These are phyloP conservation scores for Chaetomium fimeti DNA, from an alignment of 495 filamentous ascomycete genomes.

Conservation along the genomic window DNA sequence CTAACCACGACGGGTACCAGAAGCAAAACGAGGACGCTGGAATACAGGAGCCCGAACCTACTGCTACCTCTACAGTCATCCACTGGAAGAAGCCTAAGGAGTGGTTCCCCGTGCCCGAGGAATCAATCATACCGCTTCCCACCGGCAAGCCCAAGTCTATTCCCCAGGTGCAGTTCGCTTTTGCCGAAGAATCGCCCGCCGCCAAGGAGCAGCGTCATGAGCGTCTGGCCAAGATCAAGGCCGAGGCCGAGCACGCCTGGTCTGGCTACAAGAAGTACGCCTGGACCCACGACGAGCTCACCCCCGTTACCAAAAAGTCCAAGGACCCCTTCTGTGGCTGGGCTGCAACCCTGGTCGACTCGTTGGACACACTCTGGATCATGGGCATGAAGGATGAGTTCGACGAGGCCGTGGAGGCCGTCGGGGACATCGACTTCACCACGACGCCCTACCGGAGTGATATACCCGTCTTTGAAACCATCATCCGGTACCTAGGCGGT, in stretches of 20 bases:
- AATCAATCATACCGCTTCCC: conserved; percentile 72
- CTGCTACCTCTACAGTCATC: conserved; percentile 33
- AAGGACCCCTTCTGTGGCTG: conserved; percentile 86
- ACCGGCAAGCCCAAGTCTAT: conserved; percentile 65
- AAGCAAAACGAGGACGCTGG: conserved; percentile 17
- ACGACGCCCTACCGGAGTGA: conserved; percentile 57
- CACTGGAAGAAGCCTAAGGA: conserved; percentile 73
- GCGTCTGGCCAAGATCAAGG: conserved; percentile 67
- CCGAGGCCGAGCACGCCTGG: conserved; percentile 78
- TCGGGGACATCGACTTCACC: conserved; percentile 86
- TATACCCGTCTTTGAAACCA: conserved; percentile 85
- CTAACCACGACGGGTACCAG: conserved; percentile 19
- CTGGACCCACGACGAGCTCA: conserved; percentile 82
- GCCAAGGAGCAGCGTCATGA: conserved; percentile 61
- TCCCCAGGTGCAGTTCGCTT: conserved; percentile 71
- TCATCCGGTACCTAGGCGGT: conserved; percentile 83
- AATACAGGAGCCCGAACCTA: conserved; percentile 10
- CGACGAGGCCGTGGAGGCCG: conserved; percentile 72
- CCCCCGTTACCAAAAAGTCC: conserved; percentile 60
- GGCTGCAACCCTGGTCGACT: conserved; percentile 91
- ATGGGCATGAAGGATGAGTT: conserved; percentile 92
- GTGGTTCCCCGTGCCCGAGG: conserved; percentile 67
- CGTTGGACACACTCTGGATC: conserved; percentile 94
- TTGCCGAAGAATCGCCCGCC: conserved; percentile 60
- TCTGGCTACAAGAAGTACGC: conserved; percentile 77